Evolutionary conservation across 495 filamentous ascomycete species (phyloP).

Genomic region (Xylaria flabelliformis): DNA sequence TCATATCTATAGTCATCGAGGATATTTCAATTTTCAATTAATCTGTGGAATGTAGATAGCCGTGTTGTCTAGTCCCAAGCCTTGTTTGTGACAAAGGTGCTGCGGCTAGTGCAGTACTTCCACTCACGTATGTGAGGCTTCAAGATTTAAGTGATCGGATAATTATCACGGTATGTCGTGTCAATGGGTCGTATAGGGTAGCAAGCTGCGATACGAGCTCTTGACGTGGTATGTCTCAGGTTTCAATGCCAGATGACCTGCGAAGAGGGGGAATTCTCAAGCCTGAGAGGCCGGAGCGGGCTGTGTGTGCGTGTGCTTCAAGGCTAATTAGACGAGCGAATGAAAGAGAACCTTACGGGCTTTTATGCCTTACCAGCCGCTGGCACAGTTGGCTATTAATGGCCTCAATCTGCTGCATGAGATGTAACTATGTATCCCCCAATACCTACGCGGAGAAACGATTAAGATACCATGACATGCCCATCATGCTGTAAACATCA

Average conservation of each 20-base stretch:
- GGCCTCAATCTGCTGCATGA: neutral
- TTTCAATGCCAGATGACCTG: neutral
- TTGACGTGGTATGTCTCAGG: neutral
- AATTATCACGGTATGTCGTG: neutral
- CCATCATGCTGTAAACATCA: neutral
- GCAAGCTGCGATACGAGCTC: neutral
- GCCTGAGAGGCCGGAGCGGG: neutral
- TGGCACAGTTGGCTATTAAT: neutral
- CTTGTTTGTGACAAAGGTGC: neutral
- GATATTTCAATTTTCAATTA: neutral
- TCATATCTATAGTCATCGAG: neutral
- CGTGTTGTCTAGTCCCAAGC: neutral
- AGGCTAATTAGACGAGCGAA: neutral
- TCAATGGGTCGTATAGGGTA: neutral
- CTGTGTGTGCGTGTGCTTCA: neutral
- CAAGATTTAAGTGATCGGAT: too few species aligned
- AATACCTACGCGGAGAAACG: neutral
- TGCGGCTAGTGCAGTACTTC: neutral
- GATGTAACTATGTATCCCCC: neutral
- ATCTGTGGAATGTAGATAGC: neutral
- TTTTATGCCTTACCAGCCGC: slow-evolving; percentile 1
- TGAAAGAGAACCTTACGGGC: neutral
- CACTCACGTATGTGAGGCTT: neutral
- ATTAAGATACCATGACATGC: neutral
- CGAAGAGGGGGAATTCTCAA: neutral